These are phyloP conservation scores for Ustulina deusta DNA, from an alignment of 2,329 filamentous ascomycete species.

Conservation along the genomic window DNA sequence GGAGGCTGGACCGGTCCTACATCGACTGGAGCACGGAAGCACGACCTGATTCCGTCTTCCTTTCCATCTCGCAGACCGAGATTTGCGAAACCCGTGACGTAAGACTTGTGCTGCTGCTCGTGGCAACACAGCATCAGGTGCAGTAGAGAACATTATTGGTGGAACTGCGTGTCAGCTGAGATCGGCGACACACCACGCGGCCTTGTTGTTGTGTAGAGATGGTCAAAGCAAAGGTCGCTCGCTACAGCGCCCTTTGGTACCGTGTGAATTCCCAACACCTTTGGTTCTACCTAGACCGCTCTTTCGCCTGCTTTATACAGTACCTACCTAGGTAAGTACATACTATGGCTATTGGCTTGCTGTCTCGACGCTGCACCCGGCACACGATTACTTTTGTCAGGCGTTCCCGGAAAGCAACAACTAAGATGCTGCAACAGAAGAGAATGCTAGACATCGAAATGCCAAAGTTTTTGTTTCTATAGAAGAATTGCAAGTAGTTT, in stretches of 20 bases:
- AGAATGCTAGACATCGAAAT: too few species aligned
- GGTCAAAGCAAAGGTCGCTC: neutral
- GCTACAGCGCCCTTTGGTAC: too few species aligned
- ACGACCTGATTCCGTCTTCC: neutral
- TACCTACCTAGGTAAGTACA: too few species aligned
- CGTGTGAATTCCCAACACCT: neutral
- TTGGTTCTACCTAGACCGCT: conserved; percentile 4
- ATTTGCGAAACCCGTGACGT: neutral
- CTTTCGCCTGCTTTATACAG: too few species aligned
- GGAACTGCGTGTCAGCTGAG: conserved; percentile 3
- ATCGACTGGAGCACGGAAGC: neutral
- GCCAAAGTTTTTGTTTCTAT: too few species aligned
- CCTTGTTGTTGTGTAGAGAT: neutral
- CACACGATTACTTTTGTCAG: too few species aligned
- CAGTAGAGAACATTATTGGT: conserved; percentile 6
- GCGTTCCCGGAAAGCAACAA: too few species aligned
- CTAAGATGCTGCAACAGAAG: too few species aligned
- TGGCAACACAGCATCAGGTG: neutral
- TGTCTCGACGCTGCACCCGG: neutral
- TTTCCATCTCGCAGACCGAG: conserved; percentile 10
- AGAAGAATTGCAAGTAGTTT: too few species aligned
- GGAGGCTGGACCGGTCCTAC: neutral
- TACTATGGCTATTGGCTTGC: neutral
- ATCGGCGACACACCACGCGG: neutral
- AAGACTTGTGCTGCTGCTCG: neutral